Evolutionary conservation across 1,284 basidiomycete species (phyloP).

Genomic region (Rhodotorula mucilaginosa): DNA sequence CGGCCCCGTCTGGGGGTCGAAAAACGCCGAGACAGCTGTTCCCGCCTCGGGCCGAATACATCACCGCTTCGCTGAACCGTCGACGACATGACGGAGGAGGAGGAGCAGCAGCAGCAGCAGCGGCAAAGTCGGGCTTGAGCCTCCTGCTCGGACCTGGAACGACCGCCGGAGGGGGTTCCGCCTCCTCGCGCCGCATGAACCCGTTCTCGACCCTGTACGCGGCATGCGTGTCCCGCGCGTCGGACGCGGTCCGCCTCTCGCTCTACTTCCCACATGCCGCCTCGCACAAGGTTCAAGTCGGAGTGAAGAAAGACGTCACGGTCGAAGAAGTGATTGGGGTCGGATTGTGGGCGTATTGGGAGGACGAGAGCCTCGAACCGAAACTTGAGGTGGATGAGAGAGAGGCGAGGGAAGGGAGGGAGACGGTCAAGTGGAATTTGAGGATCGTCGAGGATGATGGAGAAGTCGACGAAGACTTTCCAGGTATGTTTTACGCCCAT

Average conservation of each 20-base stretch:
- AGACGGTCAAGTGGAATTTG: conserved; percentile 87
- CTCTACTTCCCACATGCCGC: conserved; percentile 84
- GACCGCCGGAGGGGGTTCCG: conserved; percentile 34
- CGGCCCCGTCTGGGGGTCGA: not conserved
- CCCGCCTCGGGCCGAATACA: conserved; percentile 15
- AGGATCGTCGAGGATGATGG: conserved; percentile 95
- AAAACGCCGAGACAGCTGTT: conserved; percentile 5
- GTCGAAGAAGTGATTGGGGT: conserved; percentile 96
- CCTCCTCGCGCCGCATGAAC: conserved; percentile 58
- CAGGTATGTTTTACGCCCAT: conserved; percentile 58
- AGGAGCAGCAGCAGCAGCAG: too few relatives aligned
- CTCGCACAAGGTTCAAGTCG: conserved; percentile 53
- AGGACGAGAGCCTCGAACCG: conserved; percentile 66
- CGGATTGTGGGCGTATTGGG: conserved; percentile 86
- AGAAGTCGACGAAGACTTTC: conserved; percentile 97
- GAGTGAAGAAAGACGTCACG: conserved; percentile 79
- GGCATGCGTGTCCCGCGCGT: conserved; percentile 55
- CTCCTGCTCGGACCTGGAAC: conserved; percentile 61
- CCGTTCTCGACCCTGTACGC: conserved; percentile 79
- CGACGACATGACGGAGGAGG: not conserved
- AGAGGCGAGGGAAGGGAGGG: conserved; percentile 52
- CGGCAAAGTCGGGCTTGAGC: conserved; percentile 59
- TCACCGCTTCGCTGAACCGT: conserved; percentile 2
- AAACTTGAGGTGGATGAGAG: conserved; percentile 56
- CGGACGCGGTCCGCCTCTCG: conserved; percentile 59